phyloP scores from a whole-genome alignment of 805 yeast genomes.

The Kodamaea laetipori region DNA sequence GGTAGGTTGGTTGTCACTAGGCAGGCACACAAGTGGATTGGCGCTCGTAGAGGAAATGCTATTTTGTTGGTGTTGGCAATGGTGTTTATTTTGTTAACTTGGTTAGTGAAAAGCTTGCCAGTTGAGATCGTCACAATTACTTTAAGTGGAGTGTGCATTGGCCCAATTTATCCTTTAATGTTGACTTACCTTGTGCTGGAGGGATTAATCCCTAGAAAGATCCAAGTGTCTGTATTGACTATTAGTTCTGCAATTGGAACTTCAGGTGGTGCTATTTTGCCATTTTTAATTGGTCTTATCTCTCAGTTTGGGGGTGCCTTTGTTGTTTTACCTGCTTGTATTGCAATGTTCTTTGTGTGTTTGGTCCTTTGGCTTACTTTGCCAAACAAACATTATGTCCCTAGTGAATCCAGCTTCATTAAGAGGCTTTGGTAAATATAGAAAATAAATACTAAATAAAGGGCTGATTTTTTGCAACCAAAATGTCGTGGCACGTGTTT shows the following conservation, averaged over 20 bases:
- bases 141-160: slow-evolving; percentile 32
- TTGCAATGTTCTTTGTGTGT: slow-evolving; percentile 33
- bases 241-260: slow-evolving; percentile 58
- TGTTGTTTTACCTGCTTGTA: slow-evolving; percentile 51
- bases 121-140: slow-evolving; percentile 21
- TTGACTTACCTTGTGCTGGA: slow-evolving; percentile 42
- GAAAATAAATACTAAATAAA: background rate
- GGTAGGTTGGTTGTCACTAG: slow-evolving; percentile 24
- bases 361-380: slow-evolving; percentile 20
- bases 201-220: slow-evolving; percentile 49
- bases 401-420: background rate
- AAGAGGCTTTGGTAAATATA: slow-evolving; percentile 7
- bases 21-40: slow-evolving; percentile 18
- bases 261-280: slow-evolving; percentile 59
- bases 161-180: slow-evolving; percentile 65
- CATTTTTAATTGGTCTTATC: slow-evolving; percentile 53
- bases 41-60: slow-evolving; percentile 20
- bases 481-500: background rate
- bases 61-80: slow-evolving; percentile 17
- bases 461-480: background rate
- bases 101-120: slow-evolving; percentile 19
- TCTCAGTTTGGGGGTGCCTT: slow-evolving; percentile 49
- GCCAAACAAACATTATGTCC: slow-evolving; percentile 16
- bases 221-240: slow-evolving; percentile 52
- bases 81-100: slow-evolving; percentile 18